Evolutionary conservation across 768 basidiomycete genomes (phyloP).

Genomic region (Hortiboletus campestris): DNA sequence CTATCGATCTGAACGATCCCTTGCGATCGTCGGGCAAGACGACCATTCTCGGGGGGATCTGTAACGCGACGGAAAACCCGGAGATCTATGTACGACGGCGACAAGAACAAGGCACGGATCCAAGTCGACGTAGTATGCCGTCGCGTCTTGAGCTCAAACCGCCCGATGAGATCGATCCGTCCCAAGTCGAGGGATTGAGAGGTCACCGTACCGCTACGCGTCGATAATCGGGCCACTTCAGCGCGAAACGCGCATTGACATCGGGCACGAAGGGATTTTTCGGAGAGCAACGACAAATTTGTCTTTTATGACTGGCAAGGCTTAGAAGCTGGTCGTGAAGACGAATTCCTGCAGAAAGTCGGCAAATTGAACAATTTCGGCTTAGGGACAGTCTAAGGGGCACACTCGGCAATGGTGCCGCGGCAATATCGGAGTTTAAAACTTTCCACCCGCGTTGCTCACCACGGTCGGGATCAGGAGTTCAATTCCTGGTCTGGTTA

Average conservation of each 20-base stretch:
- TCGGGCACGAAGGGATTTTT: too few relatives aligned
- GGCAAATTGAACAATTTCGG: too few relatives aligned
- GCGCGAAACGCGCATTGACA: neutral
- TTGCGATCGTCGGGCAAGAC: conserved; percentile 3
- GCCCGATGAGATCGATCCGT: neutral
- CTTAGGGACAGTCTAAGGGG: too few relatives aligned
- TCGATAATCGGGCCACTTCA: neutral
- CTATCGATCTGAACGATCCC: too few relatives aligned
- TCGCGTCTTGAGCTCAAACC: neutral
- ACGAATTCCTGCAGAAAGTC: too few relatives aligned
- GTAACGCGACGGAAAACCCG: neutral
- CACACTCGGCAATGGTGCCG: too few relatives aligned
- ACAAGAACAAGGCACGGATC: neutral
- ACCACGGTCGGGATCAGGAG: too few relatives aligned
- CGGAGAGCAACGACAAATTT: neutral
- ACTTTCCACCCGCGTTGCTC: too few relatives aligned
- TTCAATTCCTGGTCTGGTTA: too few relatives aligned
- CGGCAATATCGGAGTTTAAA: too few relatives aligned
- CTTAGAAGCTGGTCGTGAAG: too few relatives aligned
- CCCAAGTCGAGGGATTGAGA: neutral
- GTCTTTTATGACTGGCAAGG: conserved; percentile 4
- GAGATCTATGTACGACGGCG: conserved; percentile 4
- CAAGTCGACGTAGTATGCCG: neutral
- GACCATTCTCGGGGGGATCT: conserved; percentile 4
- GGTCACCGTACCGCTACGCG: neutral